Base-by-base conservation (phyloP, 306 rosid genomes). In the Castanea crenata region DNA sequence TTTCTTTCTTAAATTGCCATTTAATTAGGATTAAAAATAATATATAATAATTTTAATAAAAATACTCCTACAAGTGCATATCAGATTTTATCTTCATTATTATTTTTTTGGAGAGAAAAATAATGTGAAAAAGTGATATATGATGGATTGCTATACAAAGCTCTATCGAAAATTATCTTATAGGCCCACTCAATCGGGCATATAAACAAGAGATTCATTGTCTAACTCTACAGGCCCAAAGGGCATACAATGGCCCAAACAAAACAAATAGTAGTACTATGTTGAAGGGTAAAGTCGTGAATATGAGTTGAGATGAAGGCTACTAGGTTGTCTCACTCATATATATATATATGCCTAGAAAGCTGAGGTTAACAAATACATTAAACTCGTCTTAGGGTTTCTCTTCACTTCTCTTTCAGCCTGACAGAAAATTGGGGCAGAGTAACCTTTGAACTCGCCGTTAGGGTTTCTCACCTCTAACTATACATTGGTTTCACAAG, bases 231-330 rank as follows among this genome's bases (percentile, higher is more conserved):
- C 20, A 6, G 63, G 3, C 12, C 63, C 29, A 57, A 57, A 3
- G 63, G 63, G 63, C 63, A 21, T 57, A 57, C 12, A 6, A 20
- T 8, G 15, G 21, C 25, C 27, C 63, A 57, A 57, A 57, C 4
- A n/a, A 19, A 23, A 20, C 1, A 56, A 57, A 20, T 20, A 9
- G 21, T 1, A 0, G 2, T 21, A 0, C 10, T 0, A 3, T 6
- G n/a, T 25, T 54, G 44, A 46, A 73, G 76, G 76, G 64, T 52
- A 73, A 54, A 73, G 31, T 15, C 14, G 76, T 54, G 34, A 73
- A 54, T 73, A 58, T 11, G 18, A 49, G 49, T 16, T 5, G 0
- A 32, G 32, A 11, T 32, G 27, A 27, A 29, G 23, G 69, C 19
- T 13, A 6, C 10, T 57, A n/a, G 29, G 63, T 10, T 57, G 20